Base-by-base conservation (phyloP, 371 early-diverging fungal genomes). In the Vavraia culicis region DNA sequence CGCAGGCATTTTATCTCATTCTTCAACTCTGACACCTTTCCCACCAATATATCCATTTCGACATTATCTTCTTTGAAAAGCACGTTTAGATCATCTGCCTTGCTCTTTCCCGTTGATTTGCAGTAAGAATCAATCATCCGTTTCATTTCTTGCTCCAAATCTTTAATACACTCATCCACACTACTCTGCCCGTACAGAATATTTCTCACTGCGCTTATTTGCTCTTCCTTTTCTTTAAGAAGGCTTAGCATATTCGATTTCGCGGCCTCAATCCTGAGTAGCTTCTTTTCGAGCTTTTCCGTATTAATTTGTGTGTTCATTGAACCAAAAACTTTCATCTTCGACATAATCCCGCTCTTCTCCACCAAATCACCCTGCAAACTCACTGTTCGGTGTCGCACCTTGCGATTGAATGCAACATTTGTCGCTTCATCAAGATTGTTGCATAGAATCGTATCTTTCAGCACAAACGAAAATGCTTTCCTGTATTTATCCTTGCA, bases 321-420 rank as follows among this genome's bases (percentile, higher is more conserved):
- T 7, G 27, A 27, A 7, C 27, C 27, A 4, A 7, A 4, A 27
- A 27, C 27, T 7, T 27, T 27, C 27, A 27, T 27, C 27, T 7
- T 27, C 7, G 27, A 27, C 89, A 98, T 88, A 4, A 93, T 80
- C 58, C 99, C 96, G 0, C 82, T 78, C 22, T 74, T 76, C 49
- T 96, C 96, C 55, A 96, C 84, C 38, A 96, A 59, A 54, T 88
- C 77, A 1, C 99, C 98, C 49, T 82, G 83, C 46, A 91, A 59
- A 0, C 91, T 95, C 0, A 98, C 98, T 0, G 91, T 89, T 37
- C 90, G 74, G 74, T 77, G 81, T 27, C 89, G 77, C 13, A 76
- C 75, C 9, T 47, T 59, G 31, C 46, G 53, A 3, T 73, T 72
- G 69, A 77, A 94, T 0, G 95, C 90, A 37, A 94, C 78, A 27